phyloP scores from a whole-genome alignment of 192 early-diverging fungal species.

The Ambispora gerdemannii region DNA sequence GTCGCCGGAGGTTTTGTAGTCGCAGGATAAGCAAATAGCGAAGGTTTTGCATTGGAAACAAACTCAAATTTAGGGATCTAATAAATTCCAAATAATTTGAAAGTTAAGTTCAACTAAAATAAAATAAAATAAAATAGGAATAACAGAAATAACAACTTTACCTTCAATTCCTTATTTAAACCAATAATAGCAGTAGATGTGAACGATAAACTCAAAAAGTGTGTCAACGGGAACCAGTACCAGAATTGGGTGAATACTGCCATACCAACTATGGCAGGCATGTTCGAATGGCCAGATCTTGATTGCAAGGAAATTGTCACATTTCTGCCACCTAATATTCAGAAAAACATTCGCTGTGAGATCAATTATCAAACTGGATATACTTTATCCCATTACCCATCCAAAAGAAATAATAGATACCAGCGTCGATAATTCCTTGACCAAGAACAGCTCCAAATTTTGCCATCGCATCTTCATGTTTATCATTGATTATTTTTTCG shows the following conservation, averaged over 20 bases:
- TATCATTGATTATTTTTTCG: conserved; percentile 84
- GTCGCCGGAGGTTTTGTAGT: conserved; percentile 76
- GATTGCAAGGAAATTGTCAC: conserved; percentile 91
- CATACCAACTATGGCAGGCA: conserved; percentile 97
- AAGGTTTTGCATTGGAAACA: conserved; percentile 79
- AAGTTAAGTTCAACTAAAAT: no score
- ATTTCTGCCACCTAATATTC: conserved; percentile 77
- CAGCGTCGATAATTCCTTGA: conserved; percentile 98
- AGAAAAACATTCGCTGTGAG: no score
- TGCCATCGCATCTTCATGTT: conserved; percentile 89
- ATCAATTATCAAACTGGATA: no score
- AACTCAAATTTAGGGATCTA: conserved; percentile 83
- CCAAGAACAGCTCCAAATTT: conserved; percentile 94
- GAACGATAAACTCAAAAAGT: conserved; percentile 93
- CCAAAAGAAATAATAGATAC: conserved; percentile 38
- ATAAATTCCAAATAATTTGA: conserved; percentile 21
- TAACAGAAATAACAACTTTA: no score
- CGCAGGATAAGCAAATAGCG: conserved; percentile 91
- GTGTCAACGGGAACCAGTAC: conserved; percentile 99
- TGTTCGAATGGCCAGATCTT: conserved; percentile 82
- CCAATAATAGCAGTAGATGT: conserved; percentile 95
- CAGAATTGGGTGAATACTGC: conserved; percentile 98
- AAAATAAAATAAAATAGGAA: no score
- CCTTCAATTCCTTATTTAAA: conserved; percentile 80
- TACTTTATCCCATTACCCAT: no score